These are phyloP conservation scores for Aurantiochytrium sp. DNA, from an alignment of 108 stramenopile species.

Conservation along the genomic window DNA sequence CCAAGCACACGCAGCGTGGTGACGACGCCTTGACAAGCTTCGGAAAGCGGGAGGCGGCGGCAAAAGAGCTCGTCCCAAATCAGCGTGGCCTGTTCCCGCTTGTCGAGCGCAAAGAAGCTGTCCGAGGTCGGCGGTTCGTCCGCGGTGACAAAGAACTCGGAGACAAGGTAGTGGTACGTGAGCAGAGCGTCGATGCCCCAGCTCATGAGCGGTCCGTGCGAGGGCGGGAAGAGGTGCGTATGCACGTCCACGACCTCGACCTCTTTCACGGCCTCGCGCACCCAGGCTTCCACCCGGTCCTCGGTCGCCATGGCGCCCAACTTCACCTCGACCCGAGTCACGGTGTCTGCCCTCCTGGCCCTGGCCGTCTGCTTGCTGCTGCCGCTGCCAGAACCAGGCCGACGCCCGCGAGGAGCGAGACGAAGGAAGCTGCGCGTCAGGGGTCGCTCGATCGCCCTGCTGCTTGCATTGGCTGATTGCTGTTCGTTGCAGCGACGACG, in stretches of 20 bases:
- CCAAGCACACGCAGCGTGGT: conserved; percentile 62
- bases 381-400: no score
- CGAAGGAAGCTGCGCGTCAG: no score
- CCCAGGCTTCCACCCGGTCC: not conserved
- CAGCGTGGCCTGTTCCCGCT: conserved; percentile 43
- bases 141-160: conserved; percentile 76
- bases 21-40: conserved; percentile 73
- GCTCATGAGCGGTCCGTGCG: conserved; percentile 66
- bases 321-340: not conserved
- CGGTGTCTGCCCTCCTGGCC: not conserved
- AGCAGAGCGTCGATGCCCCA: conserved; percentile 81
- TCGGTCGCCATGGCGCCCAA: not conserved
- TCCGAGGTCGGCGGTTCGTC: not conserved
- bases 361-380: not conserved
- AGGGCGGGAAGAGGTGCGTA: conserved; percentile 77
- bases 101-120: not conserved
- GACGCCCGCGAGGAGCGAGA: no score
- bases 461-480: no score
- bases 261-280: conserved; percentile 12
- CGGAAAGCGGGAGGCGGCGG: conserved; percentile 66
- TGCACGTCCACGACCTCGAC: conserved; percentile 69
- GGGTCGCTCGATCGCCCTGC: no score
- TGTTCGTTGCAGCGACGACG: no score
- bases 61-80: conserved; percentile 77
- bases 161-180: conserved; percentile 83